Evolutionary conservation across 78 protist species (phyloP), one percentile per base, ranked within the genome.

Genomic region (Acrasis kona): DNA sequence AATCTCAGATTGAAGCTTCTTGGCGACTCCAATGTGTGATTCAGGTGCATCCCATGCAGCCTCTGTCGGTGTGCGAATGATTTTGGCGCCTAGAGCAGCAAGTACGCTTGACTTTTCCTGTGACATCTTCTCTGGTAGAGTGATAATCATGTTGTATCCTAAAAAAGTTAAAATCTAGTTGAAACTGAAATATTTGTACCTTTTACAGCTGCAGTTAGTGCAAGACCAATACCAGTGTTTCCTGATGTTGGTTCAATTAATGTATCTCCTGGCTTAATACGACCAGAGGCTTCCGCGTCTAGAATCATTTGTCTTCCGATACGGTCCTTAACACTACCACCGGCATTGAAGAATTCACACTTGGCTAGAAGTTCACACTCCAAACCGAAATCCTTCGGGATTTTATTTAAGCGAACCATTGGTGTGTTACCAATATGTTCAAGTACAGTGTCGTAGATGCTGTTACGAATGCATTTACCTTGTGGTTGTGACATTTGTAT

Each of bases 221-320:
- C 96, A 40, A 96, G 84, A 41, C 97, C 98, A 50, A 96, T 89
- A 64, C 97, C 97, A 12, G 98, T 96, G 87, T 96, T 96, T 31
- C 98, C 98, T 0, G 95, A 89, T 1, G 98, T 96, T 70, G 98
- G 96, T 84, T 96, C 98, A 68, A 93, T 91, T 58, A 96, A 41
- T 0, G 93, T 91, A 79, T 88, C 94, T 29, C 98, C 98, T 12
- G 87, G 85, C 68, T 70, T 66, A 72, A 94, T 87, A 30, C 82
- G 38, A 10, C 99, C 99, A 28, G 64, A 67, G 39, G 65, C 58
- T 81, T 87, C 94, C 0, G 96, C 93, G 72, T 93, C 99, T 32
- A 71, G 29, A 36, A 91, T 71, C 97, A 89, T 91, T 84, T 93
- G 85, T 39, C 30, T 9, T 5, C 93, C 96, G 64, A 93, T 92